These are phyloP conservation scores for Tricholomella constricta DNA, from an alignment of 768 basidiomycete species.

Conservation along the genomic window DNA sequence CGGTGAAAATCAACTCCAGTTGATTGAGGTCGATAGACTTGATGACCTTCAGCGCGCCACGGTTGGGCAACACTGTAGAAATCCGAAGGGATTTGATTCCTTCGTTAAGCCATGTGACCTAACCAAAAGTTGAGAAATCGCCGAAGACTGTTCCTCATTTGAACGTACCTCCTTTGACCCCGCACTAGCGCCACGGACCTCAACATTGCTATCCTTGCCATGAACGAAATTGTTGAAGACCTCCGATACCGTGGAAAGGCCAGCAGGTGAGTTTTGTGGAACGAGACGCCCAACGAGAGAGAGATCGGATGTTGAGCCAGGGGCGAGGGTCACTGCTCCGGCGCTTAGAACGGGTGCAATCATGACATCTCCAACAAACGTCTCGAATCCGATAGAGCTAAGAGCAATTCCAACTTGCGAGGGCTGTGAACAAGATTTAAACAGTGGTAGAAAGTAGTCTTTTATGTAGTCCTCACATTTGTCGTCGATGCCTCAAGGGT, in stretches of 20 bases:
- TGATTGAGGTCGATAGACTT: constrained; percentile 63
- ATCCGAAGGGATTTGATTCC: constrained; percentile 66
- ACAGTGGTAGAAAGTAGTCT: background rate
- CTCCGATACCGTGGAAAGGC: constrained; percentile 57
- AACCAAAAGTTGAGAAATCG: background rate
- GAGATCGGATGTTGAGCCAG: constrained; percentile 52
- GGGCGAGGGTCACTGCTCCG: constrained; percentile 53
- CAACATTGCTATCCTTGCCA: constrained; percentile 60
- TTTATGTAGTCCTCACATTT: constrained; percentile 47
- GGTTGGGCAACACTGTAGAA: constrained; percentile 61
- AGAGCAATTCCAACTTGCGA: constrained; percentile 75
- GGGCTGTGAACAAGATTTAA: constrained; percentile 41
- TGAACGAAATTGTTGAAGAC: constrained; percentile 76
- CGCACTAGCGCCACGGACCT: constrained; percentile 60
- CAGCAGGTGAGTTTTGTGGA: constrained; percentile 54
- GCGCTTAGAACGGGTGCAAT: constrained; percentile 61
- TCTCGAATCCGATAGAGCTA: constrained; percentile 61
- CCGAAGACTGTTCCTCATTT: constrained; percentile 1
- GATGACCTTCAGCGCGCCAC: constrained; percentile 62
- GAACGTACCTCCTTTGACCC: constrained; percentile 54
- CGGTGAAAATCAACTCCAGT: constrained; percentile 59
- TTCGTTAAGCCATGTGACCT: constrained; percentile 75
- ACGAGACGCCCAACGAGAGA: constrained; percentile 64
- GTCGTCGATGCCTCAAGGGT: constrained; percentile 59
- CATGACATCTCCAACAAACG: constrained; percentile 50